Base-by-base conservation (phyloP, 441 rosid species). In the Aleurites moluccanus region DNA sequence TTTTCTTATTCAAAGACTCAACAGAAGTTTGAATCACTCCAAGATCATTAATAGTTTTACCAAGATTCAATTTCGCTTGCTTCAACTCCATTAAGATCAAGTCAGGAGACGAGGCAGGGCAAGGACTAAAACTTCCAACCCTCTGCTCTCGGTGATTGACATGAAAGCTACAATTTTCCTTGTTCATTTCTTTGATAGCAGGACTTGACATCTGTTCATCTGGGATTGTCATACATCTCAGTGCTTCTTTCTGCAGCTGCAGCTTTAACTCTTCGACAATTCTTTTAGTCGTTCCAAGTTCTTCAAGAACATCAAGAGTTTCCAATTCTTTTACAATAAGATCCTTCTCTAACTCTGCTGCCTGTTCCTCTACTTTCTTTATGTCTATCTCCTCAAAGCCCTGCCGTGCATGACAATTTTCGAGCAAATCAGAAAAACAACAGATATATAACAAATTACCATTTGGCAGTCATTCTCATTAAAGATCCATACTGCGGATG, bases 241-340 rank as follows among this genome's bases (percentile, higher is more conserved):
- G 20, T 0, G 97, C 93, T 79, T 94, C 98, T 80, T 88, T 86
- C 72, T 94, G 95, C 18, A 91, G 91, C 78, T 92, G 97, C 57
- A 88, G 83, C 87, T 94, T 92, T 20, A 94, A 73, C 57, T 92
- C 97, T 79, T 94, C 97, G 1, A 92, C 99, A 9, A 91, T 88
- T 74, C 86, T 85, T 76, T 94, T 94, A 0, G 99, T 92, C 0
- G 97, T 84, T 50, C 94, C 97, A 5, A 94, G 91, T 75, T 90
- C 99, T 86, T 94, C 99, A 0, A 94, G 83, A 47, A 94, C 94
- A 85, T 94, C 97, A 0, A 94, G 93, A 5, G 96, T 90, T 73
- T 92, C 96, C 28, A 92, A 66, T 83, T 94, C 99, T 84, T 94
- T 94, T 83, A 94, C 97, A 15, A 91, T 94, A 61, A 94, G 83